These are phyloP conservation scores for Silybum marianum DNA, from an alignment of 129 eudicot genomes.

Conservation along the genomic window DNA sequence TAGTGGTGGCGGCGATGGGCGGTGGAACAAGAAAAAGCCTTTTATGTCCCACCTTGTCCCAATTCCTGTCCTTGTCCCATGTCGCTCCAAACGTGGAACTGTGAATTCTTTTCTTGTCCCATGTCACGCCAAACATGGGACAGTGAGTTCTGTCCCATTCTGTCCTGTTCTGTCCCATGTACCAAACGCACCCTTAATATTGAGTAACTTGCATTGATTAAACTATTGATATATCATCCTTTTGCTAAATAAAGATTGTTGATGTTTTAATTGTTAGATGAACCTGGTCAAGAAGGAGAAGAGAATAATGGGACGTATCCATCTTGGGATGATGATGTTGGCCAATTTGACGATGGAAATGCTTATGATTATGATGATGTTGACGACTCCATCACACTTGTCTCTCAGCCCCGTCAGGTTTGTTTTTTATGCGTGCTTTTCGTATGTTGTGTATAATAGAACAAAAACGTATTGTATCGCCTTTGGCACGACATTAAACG, in stretches of 20 bases:
- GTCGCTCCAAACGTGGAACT: too few species aligned
- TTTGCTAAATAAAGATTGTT: slow-evolving; percentile 5
- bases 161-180: too few species aligned
- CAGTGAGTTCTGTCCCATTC: too few species aligned
- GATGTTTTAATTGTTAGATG: slow-evolving; percentile 32
- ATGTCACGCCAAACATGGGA: too few species aligned
- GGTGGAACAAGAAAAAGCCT: too few species aligned
- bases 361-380: slow-evolving; percentile 50
- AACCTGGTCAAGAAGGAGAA: slow-evolving; percentile 30
- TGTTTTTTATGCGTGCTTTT: background rate
- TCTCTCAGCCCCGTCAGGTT: slow-evolving; percentile 91
- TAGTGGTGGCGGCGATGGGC: too few species aligned
- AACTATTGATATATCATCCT: background rate
- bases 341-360: slow-evolving; percentile 56
- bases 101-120: too few species aligned
- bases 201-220: too few species aligned
- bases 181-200: too few species aligned
- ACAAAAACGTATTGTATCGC: too few species aligned
- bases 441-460: background rate
- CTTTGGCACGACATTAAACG: background rate
- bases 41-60: too few species aligned
- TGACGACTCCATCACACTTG: slow-evolving; percentile 60
- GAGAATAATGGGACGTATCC: slow-evolving; percentile 33
- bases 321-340: slow-evolving; percentile 70
- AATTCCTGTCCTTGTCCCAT: too few species aligned